These are phyloP conservation scores for Ajuga reptans DNA, from an alignment of 305 asterid genomes.

Conservation along the genomic window DNA sequence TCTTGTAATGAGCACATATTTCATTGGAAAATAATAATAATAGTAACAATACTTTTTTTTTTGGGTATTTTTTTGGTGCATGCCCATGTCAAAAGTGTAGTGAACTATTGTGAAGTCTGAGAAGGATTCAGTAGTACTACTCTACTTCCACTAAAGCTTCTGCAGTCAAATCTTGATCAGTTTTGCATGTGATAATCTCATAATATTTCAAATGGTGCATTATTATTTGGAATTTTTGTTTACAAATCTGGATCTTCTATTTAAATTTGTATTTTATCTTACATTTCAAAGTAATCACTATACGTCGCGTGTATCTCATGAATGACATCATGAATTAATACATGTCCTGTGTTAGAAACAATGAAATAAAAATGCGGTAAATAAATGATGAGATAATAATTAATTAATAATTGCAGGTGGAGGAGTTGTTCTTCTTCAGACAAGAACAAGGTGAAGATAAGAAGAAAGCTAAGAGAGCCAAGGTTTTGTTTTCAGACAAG, in stretches of 20 bases:
- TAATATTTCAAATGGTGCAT: neutral
- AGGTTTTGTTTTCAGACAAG: constrained; percentile 95
- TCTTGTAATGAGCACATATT: constrained; percentile 18
- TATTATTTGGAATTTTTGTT: neutral
- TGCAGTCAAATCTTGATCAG: constrained; percentile 2
- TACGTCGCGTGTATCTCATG: too few relatives aligned
- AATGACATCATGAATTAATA: too few relatives aligned
- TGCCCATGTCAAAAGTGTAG: constrained; percentile 21
- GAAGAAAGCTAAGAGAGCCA: constrained; percentile 87
- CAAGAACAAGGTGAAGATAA: constrained; percentile 67
- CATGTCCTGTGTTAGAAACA: too few relatives aligned
- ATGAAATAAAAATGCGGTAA: too few relatives aligned
- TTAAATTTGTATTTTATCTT: too few relatives aligned
- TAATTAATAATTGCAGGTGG: constrained; percentile 44
- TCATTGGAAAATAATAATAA: neutral
- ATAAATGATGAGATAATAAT: too few relatives aligned
- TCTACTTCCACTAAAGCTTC: constrained; percentile 36
- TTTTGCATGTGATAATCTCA: neutral
- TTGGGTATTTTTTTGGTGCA: constrained; percentile 19
- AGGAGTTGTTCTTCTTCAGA: constrained; percentile 48
- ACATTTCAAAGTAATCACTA: too few relatives aligned
- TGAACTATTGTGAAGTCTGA: constrained; percentile 31
- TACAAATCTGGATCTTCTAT: too few relatives aligned
- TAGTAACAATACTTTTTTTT: too few relatives aligned
- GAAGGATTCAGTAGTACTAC: constrained; percentile 28